Conservation (phyloP, 805 yeast genomes). For the Saccharomycopsis guyanensis region DNA sequence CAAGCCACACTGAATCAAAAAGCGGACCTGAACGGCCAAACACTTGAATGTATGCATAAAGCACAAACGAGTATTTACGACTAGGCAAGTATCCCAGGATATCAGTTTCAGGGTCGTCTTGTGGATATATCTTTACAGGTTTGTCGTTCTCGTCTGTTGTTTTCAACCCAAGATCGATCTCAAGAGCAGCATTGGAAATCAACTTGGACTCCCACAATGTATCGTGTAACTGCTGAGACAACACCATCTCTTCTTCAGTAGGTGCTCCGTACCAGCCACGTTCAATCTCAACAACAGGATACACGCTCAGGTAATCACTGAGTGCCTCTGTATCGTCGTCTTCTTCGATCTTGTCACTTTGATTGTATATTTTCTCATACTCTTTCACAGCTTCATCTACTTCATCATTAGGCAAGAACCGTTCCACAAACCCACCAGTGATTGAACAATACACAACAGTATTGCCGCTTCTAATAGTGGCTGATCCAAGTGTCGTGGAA, state of each 20-base stretch:
- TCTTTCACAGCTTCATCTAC: conserved; percentile 36
- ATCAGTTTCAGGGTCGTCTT: conserved; percentile 25
- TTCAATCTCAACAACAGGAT: conserved; percentile 69
- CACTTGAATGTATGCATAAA: conserved; percentile 68
- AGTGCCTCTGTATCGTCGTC: conserved; percentile 21
- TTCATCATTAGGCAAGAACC: conserved; percentile 35
- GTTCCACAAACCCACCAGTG: conserved; percentile 59
- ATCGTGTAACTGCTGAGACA: conserved; percentile 60
- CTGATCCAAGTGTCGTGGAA: conserved; percentile 49
- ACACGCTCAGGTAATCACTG: conserved; percentile 37
- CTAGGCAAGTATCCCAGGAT: conserved; percentile 10
- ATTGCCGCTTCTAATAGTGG: conserved; percentile 62
- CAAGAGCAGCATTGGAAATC: conserved; percentile 42
- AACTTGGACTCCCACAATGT: conserved; percentile 50
- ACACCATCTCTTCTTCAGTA: conserved; percentile 74
- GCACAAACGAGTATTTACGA: conserved; percentile 45
- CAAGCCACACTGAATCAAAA: conserved; percentile 67
- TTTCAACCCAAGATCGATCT: conserved; percentile 47
- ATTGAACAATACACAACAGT: conserved; percentile 67
- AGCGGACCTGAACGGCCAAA: conserved; percentile 78
- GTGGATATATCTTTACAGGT: conserved; percentile 39
- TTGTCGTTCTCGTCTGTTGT: conserved; percentile 45
- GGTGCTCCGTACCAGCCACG: conserved; percentile 77
- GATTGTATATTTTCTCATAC: conserved; percentile 31
- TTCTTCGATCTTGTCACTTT: conserved; percentile 12